Percentiles rank a stretch among this genome's conserved stretches.
Evolutionary conservation across 148 eudicot genomes (phyloP).

Genomic region (Cornus suecica): DNA sequence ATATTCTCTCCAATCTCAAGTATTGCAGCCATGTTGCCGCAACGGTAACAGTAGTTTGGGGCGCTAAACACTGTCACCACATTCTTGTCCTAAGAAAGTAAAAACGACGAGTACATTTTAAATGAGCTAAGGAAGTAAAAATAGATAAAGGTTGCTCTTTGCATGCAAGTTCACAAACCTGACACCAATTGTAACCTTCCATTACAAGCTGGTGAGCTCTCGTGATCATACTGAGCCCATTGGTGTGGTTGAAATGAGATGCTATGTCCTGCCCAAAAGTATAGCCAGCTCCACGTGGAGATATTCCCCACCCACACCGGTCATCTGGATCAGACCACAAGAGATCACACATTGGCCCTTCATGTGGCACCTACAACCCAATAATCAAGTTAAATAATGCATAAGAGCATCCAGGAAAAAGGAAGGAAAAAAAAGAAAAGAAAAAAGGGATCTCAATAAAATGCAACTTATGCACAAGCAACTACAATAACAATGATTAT

Average conservation of each 20-base stretch:
- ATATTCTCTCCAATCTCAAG: conserved; percentile 88
- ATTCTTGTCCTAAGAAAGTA: conserved; percentile 52
- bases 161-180: conserved; percentile 37
- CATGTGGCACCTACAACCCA: conserved; percentile 81
- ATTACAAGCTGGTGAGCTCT: conserved; percentile 88
- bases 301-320: conserved; percentile 98
- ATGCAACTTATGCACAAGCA: not conserved
- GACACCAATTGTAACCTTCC: conserved; percentile 89
- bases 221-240: conserved; percentile 67
- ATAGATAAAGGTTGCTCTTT: not conserved
- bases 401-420: not conserved
- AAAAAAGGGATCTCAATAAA: not conserved
- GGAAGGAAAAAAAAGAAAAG: not conserved
- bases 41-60: conserved; percentile 80
- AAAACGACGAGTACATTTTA: not conserved
- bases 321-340: conserved; percentile 99
- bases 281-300: conserved; percentile 97
- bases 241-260: conserved; percentile 68
- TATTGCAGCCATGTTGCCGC: conserved; percentile 92
- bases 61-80: conserved; percentile 88
- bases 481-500: no score
- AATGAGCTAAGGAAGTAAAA: not conserved
- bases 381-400: not conserved
- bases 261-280: conserved; percentile 89
- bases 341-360: conserved; percentile 99